Percentiles rank a stretch among this genome's conserved stretches.
Conservation (phyloP, 176 grass and related monocot species). For the Zizania latifolia region DNA sequence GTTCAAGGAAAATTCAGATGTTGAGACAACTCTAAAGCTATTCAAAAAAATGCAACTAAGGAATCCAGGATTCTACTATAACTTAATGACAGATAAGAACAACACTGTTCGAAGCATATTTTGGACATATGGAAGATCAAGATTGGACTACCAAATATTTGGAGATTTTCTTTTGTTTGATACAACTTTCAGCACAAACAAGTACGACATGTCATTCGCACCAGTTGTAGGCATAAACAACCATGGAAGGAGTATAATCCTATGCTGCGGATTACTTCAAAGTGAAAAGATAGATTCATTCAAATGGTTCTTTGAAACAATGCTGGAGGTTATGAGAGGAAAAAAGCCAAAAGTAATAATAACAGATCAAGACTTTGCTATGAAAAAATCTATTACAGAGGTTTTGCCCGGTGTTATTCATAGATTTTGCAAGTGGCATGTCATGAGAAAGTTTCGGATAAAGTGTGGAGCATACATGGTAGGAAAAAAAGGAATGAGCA, state of each 20-base stretch:
- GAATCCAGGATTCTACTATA: not conserved
- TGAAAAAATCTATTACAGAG: no score
- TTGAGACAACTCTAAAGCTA: no score
- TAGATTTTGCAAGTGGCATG: no score
- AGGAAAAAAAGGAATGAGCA: no score
- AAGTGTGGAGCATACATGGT: no score
- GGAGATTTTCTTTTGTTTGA: not conserved
- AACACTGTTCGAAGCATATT: not conserved
- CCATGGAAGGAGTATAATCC: no score
- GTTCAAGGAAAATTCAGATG: no score
- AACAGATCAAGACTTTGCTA: not conserved
- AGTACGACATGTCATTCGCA: not conserved
- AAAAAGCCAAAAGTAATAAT: not conserved
- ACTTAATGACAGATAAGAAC: not conserved
- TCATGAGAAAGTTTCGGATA: no score
- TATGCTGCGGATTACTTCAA: not conserved
- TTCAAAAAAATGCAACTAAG: not conserved
- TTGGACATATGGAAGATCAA: not conserved
- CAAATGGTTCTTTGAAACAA: not conserved
- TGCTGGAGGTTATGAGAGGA: no score
- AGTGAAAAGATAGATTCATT: not conserved
- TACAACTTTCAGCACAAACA: not conserved
- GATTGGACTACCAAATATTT: not conserved
- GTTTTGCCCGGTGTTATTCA: no score
- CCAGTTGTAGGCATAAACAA: not conserved